Evolutionary conservation across 192 early-diverging fungal species (phyloP).

Genomic region (Coemansia sp.): DNA sequence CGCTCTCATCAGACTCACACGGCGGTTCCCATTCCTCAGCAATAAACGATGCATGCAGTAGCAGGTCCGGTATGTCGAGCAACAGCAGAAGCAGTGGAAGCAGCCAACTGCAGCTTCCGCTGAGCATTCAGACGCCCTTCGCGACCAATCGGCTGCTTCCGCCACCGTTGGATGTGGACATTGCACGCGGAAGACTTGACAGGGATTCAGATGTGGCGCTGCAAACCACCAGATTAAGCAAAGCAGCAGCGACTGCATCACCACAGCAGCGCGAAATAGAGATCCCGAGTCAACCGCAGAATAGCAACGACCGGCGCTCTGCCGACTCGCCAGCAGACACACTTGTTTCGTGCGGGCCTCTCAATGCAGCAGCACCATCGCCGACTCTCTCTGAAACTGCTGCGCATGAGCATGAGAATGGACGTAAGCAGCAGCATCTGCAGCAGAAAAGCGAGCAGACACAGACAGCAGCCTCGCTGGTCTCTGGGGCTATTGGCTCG

Average conservation of each 20-base stretch:
- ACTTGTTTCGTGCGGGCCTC: slow-evolving; percentile 27
- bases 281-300: not conserved
- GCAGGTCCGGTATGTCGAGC: slow-evolving; percentile 2
- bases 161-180: slow-evolving; percentile 31
- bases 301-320: slow-evolving; percentile 5
- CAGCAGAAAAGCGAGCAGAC: not conserved
- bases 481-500: not conserved
- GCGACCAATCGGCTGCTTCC: slow-evolving; percentile 15
- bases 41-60: slow-evolving; percentile 5
- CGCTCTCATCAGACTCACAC: slow-evolving; percentile 21
- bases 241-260: not conserved
- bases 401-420: not conserved
- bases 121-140: not conserved
- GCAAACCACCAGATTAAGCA: not conserved
- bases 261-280: not conserved
- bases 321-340: slow-evolving; percentile 38
- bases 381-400: not conserved
- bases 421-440: not conserved
- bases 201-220: not conserved
- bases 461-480: not conserved
- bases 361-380: not conserved
- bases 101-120: not conserved
- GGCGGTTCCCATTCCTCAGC: not conserved
- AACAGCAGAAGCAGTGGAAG: not conserved
- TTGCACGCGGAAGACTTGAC: slow-evolving; percentile 4